Evolutionary conservation across 257 asterid genomes (phyloP), one percentile per base, ranked within the genome.

Genomic region (Primulina eburnea): DNA sequence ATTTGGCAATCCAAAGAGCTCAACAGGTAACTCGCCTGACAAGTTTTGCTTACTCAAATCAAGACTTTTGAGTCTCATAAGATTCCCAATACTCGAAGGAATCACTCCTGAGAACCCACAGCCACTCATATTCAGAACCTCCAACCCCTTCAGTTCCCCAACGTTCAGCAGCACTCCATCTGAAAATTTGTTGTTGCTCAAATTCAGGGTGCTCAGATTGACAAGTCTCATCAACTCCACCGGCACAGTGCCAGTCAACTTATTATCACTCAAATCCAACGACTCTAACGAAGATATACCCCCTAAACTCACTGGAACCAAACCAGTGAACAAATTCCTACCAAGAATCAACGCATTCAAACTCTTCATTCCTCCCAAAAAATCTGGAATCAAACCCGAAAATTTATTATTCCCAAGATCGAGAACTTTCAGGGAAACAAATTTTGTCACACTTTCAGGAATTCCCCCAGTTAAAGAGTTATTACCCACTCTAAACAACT

Each of bases 21-120:
- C 90, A 59, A 85, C 74, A 0, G 97, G 97, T 83, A 90, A 76
- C 78, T 82, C 92, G 11, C 97, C 97, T 0, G 93, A 77, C 72
- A 90, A 74, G 69, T 86, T 86, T 71, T 90, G 97, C 71, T 80
- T 87, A 71, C 96, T 86, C 84, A 90, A 80, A 86, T 90, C 96
- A 21, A 90, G 84, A 67, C 73, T 56, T 10, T 67, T 85, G 73
- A 90, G 90, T 81, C 76, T 83, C 82, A 81, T 74, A 53, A 90
- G 80, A 77, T 67, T 82, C 55, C 96, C 86, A 33, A 90, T 72
- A 65, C 86, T 79, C 8, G 83, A 76, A 5, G 96, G 94, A 50
- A 90, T 77, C 66, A 29, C 10, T 11, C 94, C 97, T 9, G 96
- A 82, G 73, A 88, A 84, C 74, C 85, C 85, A 83, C 94, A 84